Base-by-base conservation (phyloP, 176 grass and related monocot species). In the Zoysia japonica region DNA sequence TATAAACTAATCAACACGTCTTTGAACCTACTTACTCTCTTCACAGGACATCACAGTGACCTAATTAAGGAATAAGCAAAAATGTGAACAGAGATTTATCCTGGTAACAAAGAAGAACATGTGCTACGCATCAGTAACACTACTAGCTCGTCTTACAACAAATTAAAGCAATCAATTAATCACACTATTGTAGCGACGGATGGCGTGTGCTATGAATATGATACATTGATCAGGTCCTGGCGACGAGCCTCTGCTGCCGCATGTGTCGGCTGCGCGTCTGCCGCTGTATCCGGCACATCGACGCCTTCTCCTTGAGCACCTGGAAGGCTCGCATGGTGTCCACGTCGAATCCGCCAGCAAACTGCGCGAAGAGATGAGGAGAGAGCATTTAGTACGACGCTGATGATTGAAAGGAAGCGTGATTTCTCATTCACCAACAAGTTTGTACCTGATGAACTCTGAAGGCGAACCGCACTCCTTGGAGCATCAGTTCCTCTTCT, bases 291-390 rank as follows among this genome's bases (percentile, higher is more conserved):
- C 51, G 79, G 83, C 91, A 94, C 73, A 87, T 76, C 12, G 86
- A 90, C 4, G 93, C 96, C 82, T 99, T 93, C 80, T 99, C 84
- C 83, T 99, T 99, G 11, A 99, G 92, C 76, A 96, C 92, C 35
- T 99, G 96, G 48, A 99, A 99, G 11, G 92, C 92, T 38, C 96
- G 80, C 96, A 99, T 99, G 8, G 96, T 99, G 68, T 96, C 96
- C 13, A 86, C 88, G 35, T 99, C 96, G 49, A 99, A 99, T 17
- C 96, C 96, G 16, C 84, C 90, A 3, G 96, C 96, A 85, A 99
- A 99, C 96, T 99, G 90, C 48, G 41, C 1, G 44, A 48, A 83
- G 11, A 7, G 56, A 74, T 3, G 12, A 78, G 28, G n/a, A 61
- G 11, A n/a, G 2, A 43, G 28, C 40, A 6, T 20, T 38, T 35